Conservation (phyloP, 768 basidiomycete genomes). For the Mycena galopus region DNA sequence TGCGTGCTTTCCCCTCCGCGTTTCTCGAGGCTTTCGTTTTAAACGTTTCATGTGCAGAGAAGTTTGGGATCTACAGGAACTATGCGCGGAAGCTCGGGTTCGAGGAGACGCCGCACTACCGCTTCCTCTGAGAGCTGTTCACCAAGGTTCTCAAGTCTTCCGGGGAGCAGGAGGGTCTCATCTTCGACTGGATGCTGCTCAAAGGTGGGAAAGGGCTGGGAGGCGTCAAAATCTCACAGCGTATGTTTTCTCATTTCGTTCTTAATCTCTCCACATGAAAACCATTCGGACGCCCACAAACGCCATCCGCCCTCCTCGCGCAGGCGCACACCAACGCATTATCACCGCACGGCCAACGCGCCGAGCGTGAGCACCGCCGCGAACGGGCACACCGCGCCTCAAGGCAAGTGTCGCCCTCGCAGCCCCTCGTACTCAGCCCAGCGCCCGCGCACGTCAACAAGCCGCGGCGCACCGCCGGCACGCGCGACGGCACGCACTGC, state of each 20-base stretch:
- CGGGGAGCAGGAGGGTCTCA: constrained; percentile 90
- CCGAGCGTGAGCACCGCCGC: constrained; percentile 69
- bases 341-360: constrained; percentile 62
- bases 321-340: constrained; percentile 70
- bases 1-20: constrained; percentile 51
- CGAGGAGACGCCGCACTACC: constrained; percentile 97
- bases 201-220: constrained; percentile 97
- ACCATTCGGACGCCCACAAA: constrained; percentile 43
- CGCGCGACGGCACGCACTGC: constrained; percentile 44
- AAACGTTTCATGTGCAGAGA: constrained; percentile 69
- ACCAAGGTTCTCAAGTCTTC: constrained; percentile 89
- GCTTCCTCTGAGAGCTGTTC: constrained; percentile 96
- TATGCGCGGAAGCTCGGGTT: constrained; percentile 99
- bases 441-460: constrained; percentile 76
- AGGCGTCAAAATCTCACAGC: constrained; percentile 68
- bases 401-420: constrained; percentile 65
- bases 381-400: constrained; percentile 63
- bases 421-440: constrained; percentile 75
- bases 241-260: constrained; percentile 61
- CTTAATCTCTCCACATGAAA: constrained; percentile 4
- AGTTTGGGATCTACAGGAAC: constrained; percentile 99
- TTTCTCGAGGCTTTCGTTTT: constrained; percentile 19
- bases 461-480: constrained; percentile 63
- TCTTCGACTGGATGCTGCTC: constrained; percentile 97
- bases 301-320: constrained; percentile 57